A percentile compares a stretch with the other conserved stretches of the same genome.
phyloP scores from a whole-genome alignment of 805 yeast species.

The Kluyveromyces dobzhanskii region DNA sequence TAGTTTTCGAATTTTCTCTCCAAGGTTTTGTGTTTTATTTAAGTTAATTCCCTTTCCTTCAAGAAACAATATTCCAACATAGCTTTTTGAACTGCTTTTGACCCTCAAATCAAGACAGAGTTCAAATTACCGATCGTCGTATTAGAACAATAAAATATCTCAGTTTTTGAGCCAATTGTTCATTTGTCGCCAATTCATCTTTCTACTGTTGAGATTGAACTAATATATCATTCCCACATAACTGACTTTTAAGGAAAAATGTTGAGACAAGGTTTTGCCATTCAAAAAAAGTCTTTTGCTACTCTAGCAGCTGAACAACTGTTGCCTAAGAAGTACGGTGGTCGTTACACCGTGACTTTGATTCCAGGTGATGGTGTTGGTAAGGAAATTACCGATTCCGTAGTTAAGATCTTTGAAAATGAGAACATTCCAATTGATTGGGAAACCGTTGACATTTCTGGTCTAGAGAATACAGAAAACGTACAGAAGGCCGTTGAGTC shows the following conservation, averaged over 20 bases:
- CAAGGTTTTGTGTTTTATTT: no score
- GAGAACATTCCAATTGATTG: conserved; percentile 90
- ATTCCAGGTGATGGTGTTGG: conserved; percentile 99
- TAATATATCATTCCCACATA: no score
- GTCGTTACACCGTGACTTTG: conserved; percentile 86
- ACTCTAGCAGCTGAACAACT: conserved; percentile 52
- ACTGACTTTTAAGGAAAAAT: conserved; percentile 16
- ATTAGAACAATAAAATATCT: no score
- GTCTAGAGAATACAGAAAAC: conserved; percentile 45
- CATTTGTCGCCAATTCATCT: no score
- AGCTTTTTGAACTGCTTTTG: no score
- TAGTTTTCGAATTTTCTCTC: no score
- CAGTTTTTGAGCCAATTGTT: no score
- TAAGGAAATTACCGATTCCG: conserved; percentile 90
- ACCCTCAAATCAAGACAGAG: no score
- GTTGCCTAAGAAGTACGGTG: conserved; percentile 89
- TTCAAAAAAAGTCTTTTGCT: conserved; percentile 37
- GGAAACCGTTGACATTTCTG: conserved; percentile 72
- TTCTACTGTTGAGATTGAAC: no score
- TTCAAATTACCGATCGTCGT: no score
- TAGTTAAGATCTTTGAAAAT: conserved; percentile 77
- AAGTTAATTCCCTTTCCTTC: no score
- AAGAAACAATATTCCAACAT: no score
- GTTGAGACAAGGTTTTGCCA: conserved; percentile 25
- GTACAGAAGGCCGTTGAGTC: conserved; percentile 84